Conservation (phyloP, 2,329 filamentous ascomycete species). For the Fusarium pseudocircinatum region DNA sequence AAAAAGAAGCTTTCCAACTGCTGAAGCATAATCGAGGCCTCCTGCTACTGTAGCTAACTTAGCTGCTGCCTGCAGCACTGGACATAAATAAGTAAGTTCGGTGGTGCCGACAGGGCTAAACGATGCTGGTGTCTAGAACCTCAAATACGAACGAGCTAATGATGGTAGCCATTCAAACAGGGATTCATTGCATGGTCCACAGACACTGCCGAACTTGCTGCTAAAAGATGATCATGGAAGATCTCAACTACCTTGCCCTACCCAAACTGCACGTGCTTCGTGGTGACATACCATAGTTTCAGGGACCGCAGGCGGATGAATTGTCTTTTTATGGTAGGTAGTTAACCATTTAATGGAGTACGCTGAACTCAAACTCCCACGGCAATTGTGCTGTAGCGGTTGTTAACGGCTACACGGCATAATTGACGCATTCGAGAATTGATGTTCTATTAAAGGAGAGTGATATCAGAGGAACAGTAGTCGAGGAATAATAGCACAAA, state of each 20-base stretch:
- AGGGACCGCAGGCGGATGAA: not conserved
- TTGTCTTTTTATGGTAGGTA: not conserved
- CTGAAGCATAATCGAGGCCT: not conserved
- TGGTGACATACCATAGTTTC: not conserved
- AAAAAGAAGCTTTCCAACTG: not conserved
- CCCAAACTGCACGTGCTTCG: not conserved
- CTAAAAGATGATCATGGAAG: not conserved
- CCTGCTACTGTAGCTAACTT: not conserved
- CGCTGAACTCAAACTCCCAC: not conserved
- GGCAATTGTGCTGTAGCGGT: not conserved
- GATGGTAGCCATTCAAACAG: not conserved
- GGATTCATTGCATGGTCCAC: not conserved
- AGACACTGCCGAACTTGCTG: not conserved
- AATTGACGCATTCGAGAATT: too few species aligned
- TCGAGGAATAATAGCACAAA: not conserved
- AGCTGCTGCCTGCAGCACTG: not conserved
- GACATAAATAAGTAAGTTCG: not conserved
- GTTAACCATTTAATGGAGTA: not conserved
- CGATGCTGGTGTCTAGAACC: not conserved
- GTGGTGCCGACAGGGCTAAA: conserved; percentile 1
- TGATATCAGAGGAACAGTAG: not conserved
- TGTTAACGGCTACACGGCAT: not conserved
- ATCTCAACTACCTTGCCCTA: not conserved
- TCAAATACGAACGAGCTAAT: conserved; percentile 10
- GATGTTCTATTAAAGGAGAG: not conserved